Evolutionary conservation across 306 rosid species (phyloP).

Genomic region (Vigna mungo): DNA sequence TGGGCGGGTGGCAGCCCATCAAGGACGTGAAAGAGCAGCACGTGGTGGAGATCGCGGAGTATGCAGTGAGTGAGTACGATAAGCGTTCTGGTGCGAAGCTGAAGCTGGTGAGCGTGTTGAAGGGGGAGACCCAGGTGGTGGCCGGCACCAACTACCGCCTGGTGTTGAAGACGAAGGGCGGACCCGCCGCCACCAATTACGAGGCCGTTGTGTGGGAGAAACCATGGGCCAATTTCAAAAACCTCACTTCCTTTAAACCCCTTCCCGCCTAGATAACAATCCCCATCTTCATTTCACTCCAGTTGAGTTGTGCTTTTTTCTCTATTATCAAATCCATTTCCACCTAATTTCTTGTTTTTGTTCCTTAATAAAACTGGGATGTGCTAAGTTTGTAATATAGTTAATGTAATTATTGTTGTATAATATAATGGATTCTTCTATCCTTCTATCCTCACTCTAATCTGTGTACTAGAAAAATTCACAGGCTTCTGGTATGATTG

Average conservation of each 20-base stretch:
- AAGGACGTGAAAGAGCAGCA: conserved; percentile 47
- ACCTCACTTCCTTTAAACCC: conserved; percentile 55
- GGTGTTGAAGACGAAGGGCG: conserved; percentile 41
- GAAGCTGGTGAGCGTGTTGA: conserved; percentile 39
- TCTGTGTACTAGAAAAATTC: not conserved
- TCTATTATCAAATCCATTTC: not conserved
- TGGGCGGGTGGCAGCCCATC: conserved; percentile 58
- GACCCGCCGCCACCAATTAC: conserved; percentile 33
- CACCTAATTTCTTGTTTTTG: not conserved
- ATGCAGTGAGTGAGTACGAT: conserved; percentile 58
- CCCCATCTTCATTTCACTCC: not conserved
- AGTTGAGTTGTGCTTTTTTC: not conserved
- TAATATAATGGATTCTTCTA: not conserved
- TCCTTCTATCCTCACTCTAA: no score
- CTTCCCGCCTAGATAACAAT: not conserved
- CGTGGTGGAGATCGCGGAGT: conserved; percentile 61
- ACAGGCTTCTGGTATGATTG: no score
- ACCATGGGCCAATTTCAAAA: conserved; percentile 40
- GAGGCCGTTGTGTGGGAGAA: conserved; percentile 53
- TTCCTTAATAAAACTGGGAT: not conserved
- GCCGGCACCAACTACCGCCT: conserved; percentile 60
- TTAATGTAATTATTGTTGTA: not conserved
- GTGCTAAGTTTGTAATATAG: no score
- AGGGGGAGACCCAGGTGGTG: conserved; percentile 61
- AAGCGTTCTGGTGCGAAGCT: conserved; percentile 42